phyloP scores from a whole-genome alignment of 345 rosid species.

The Raphanus sativus region DNA sequence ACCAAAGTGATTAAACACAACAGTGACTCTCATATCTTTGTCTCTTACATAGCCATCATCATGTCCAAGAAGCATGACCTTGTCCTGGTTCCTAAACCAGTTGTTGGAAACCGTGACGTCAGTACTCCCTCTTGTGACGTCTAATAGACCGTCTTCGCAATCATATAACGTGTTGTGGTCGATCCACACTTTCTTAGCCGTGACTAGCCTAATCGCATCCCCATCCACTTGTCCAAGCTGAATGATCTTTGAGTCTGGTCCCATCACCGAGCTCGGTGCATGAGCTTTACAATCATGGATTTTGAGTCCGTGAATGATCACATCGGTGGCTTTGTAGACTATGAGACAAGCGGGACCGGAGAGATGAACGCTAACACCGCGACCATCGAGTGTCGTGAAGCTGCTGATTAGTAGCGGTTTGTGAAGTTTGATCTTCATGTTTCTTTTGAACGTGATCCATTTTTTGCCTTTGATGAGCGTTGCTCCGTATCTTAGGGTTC shows the following conservation, averaged over 20 bases:
- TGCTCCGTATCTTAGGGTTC: slow-evolving; percentile 67
- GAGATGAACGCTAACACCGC: slow-evolving; percentile 57
- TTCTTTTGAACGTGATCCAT: slow-evolving; percentile 68
- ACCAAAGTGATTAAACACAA: slow-evolving; percentile 73
- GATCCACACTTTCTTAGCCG: slow-evolving; percentile 67
- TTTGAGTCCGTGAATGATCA: slow-evolving; percentile 69
- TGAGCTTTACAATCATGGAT: slow-evolving; percentile 68
- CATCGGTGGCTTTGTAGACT: slow-evolving; percentile 56
- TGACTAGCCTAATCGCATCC: slow-evolving; percentile 66
- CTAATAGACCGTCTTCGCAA: slow-evolving; percentile 65
- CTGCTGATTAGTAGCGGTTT: slow-evolving; percentile 65
- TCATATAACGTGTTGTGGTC: slow-evolving; percentile 70
- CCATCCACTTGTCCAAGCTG: slow-evolving; percentile 59
- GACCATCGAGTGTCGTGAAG: slow-evolving; percentile 74
- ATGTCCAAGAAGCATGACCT: slow-evolving; percentile 85
- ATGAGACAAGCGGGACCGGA: slow-evolving; percentile 59
- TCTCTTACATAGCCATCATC: slow-evolving; percentile 63
- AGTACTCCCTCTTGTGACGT: slow-evolving; percentile 64
- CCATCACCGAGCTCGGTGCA: slow-evolving; percentile 56
- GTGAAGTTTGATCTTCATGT: slow-evolving; percentile 57
- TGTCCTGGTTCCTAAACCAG: slow-evolving; percentile 77
- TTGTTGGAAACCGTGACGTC: slow-evolving; percentile 65
- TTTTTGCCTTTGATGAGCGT: slow-evolving; percentile 53
- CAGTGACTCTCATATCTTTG: slow-evolving; percentile 64
- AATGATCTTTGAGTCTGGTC: slow-evolving; percentile 46